Base-by-base conservation (phyloP, 2,329 filamentous ascomycete species). In the Zasmidium citrigriseum region DNA sequence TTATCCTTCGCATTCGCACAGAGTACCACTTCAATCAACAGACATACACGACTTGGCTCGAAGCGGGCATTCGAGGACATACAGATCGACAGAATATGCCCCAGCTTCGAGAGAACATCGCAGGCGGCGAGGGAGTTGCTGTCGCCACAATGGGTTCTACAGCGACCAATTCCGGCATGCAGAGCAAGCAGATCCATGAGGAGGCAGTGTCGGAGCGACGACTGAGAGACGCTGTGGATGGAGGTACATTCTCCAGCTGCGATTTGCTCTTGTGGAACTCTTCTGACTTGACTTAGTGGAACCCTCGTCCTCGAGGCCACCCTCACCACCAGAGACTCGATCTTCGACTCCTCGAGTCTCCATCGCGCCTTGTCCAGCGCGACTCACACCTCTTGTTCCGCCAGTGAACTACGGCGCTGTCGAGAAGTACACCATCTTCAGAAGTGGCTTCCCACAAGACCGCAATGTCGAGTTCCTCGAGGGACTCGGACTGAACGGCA, bases 371-470 rank as follows among this genome's bases (percentile, higher is more conserved):
- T 66, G 62, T 25, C 68, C 75, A 52, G 62, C 68, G 14, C 73
- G 77, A n/a, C 67, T 80, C 20, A 66, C 68, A 45, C 69, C 73
- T 29, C 64, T 75, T 4, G 63, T 75, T 16, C 77, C 77, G n/a
- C 89, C 90, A 1, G 68, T 77, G 64, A 96, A 96, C 71, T 96
- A 93, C 74, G 90, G 89, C 18, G 77, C 86, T 24, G 88, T 96
- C 20, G 77, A 88, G 20, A 83, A 86, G 5, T 87, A 88, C 9
- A 79, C 86, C 11, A 81, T 97, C 24, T 96, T 91, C 72, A 85
- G 93, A 53, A 93, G 90, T 74, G 89, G 88, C 64, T 96, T 92
- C 70, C 93, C 93, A 2, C 79, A 86, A 61, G 74, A 82, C 4
- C 82, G 87, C 57, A 88, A 96, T 69, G 89, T 89, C 63, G 79